A percentile compares a stretch with the other conserved stretches of the same genome.
Conservation (phyloP, 495 filamentous ascomycete genomes). For the Aspergillus leporis region DNA sequence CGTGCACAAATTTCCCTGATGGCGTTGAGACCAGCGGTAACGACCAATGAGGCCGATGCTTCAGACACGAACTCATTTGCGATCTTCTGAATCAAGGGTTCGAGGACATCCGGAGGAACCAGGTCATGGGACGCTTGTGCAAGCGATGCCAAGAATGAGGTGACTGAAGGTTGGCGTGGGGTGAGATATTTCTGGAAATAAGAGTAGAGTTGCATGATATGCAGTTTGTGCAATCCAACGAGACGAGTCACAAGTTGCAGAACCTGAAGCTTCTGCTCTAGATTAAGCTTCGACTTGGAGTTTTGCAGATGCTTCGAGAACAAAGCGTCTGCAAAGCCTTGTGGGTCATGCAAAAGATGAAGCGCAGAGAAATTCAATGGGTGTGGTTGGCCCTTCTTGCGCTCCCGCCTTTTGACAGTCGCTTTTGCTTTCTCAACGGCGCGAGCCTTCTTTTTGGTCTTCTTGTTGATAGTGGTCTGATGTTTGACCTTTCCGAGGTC, state of each 20-base stretch:
- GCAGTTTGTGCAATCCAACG: slow-evolving; percentile 89
- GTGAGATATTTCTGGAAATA: slow-evolving; percentile 84
- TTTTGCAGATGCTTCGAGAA: slow-evolving; percentile 91
- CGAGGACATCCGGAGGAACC: slow-evolving; percentile 90
- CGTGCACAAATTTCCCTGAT: slow-evolving; percentile 92
- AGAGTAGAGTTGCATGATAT: slow-evolving; percentile 80
- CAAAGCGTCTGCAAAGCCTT: slow-evolving; percentile 87
- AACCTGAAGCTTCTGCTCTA: slow-evolving; percentile 88
- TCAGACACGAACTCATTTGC: slow-evolving; percentile 98
- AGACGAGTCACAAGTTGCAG: slow-evolving; percentile 88
- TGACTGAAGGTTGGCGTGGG: slow-evolving; percentile 89
- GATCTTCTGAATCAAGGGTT: slow-evolving; percentile 91
- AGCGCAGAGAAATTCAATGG: slow-evolving; percentile 96
- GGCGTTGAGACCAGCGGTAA: slow-evolving; percentile 88
- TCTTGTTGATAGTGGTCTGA: slow-evolving; percentile 89
- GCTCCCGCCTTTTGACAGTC: slow-evolving; percentile 77
- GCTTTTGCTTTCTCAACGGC: slow-evolving; percentile 75
- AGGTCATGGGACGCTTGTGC: slow-evolving; percentile 89
- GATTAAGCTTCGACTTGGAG: slow-evolving; percentile 76
- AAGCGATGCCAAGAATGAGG: slow-evolving; percentile 88
- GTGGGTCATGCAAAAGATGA: slow-evolving; percentile 94
- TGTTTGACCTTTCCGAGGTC: slow-evolving; percentile 83
- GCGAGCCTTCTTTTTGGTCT: slow-evolving; percentile 81
- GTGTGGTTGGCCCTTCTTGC: slow-evolving; percentile 83
- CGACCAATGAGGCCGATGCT: slow-evolving; percentile 86